Evolutionary conservation across 75 land plant genomes (phyloP), one percentile per base, ranked within the genome.

Genomic region (Larix kaempferi): DNA sequence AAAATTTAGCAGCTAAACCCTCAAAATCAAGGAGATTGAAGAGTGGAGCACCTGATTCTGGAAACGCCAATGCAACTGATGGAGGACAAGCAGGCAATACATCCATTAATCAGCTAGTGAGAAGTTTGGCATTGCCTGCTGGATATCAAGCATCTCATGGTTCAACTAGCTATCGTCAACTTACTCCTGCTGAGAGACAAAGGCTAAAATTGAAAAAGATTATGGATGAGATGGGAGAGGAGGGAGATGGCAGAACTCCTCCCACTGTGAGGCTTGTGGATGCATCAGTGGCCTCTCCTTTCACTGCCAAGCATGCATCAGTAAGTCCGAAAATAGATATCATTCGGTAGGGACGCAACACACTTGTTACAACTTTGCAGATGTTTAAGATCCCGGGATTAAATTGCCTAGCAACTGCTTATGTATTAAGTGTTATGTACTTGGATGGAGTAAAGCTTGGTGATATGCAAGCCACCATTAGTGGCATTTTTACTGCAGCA

Each of bases 221-320:
- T 56, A 87, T 98, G 86, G 98, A 95, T 69, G 99, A 98, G 64
- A 79, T 98, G 83, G 87, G 87, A 56, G 95, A 93, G 71, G 95
- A 91, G 61, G 90, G 96, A 74, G 97, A 94, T 88, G 98, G 93
- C 55, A 91, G 90, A 35, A 56, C 89, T 21, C 82, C 92, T 59
- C 95, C 99, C 5, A 71, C 91, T 56, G 99, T 97, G 26, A 89
- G 86, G 80, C 98, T 98, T 73, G 99, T 95, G 22, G 99, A 98
- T 90, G 99, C 99, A 29, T 98, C 99, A 4, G 95, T 98, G 99
- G 99, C 98, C 78, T 93, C 99, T 81, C 98, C 99, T 14, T 98
- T 98, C 75, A 95, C 99, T 54, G 99, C 99, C 59, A 98, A 98
- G 84, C 99, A 98, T 76, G 91, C 99, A 29, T 94, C 98, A 11